Conservation (phyloP, 2,329 filamentous ascomycete species). For the Xylaria sp. region DNA sequence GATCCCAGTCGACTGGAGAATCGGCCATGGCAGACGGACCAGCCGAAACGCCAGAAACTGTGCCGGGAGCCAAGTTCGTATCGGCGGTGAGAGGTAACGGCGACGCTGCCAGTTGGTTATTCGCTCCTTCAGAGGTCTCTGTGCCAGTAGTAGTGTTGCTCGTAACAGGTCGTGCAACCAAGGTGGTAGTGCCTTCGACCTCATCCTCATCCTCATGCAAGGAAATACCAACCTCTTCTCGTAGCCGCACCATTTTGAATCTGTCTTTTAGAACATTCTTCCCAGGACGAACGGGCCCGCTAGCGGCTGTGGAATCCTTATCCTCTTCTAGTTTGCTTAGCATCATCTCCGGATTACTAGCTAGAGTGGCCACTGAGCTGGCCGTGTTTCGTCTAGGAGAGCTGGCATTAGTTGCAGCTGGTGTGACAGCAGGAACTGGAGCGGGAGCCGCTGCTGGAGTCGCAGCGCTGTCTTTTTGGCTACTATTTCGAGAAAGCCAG, state of each 20-base stretch:
- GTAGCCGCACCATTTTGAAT: conserved; percentile 71
- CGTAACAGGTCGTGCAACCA: conserved; percentile 15
- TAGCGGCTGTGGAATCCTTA: conserved; percentile 42
- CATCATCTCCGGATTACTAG: conserved; percentile 77
- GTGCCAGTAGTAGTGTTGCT: conserved; percentile 25
- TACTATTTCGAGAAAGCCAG: conserved; percentile 69
- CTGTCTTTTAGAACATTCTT: conserved; percentile 69
- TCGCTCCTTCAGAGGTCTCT: conserved; percentile 27
- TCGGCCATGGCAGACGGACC: conserved; percentile 67
- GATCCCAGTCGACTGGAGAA: conserved; percentile 89
- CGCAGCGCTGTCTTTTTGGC: conserved; percentile 47
- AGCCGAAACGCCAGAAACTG: conserved; percentile 72
- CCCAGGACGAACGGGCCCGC: conserved; percentile 41
- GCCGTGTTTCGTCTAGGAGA: conserved; percentile 65
- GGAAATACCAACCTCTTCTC: conserved; percentile 61
- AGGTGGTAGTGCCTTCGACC: conserved; percentile 33
- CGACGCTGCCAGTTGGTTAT: conserved; percentile 34
- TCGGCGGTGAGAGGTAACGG: conserved; percentile 62
- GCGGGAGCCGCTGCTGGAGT: conserved; percentile 43
- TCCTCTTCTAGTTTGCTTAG: conserved; percentile 72
- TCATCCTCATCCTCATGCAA: conserved; percentile 50
- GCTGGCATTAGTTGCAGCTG: conserved; percentile 39
- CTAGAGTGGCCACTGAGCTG: conserved; percentile 71
- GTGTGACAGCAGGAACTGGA: conserved; percentile 33
- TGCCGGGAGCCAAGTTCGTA: conserved; percentile 71